Conservation (phyloP, 2,329 filamentous ascomycete genomes). For the Penicillium sp. region DNA sequence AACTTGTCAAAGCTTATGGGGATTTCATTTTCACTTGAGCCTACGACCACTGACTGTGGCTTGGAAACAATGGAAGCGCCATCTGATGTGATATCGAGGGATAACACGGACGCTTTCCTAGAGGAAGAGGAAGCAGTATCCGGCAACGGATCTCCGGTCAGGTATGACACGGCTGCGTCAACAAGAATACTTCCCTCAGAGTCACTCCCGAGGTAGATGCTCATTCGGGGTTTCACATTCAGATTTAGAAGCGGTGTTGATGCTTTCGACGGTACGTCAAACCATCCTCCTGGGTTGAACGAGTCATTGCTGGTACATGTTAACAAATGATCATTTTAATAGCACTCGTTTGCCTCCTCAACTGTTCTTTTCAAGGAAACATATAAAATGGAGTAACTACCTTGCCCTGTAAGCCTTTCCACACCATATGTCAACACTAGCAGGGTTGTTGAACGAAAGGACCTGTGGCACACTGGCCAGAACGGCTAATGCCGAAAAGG, state of each 20-base stretch:
- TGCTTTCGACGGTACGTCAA: conserved; percentile 37
- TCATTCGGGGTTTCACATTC: conserved; percentile 45
- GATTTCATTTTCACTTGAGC: neutral
- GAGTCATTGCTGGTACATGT: conserved; percentile 37
- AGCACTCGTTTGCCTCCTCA: no score
- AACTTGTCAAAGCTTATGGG: neutral
- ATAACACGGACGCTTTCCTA: conserved; percentile 21
- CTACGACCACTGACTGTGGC: neutral
- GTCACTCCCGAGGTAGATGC: conserved; percentile 45
- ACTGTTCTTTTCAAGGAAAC: no score
- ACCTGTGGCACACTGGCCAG: neutral
- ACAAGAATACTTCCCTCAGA: conserved; percentile 38
- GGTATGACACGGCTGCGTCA: conserved; percentile 38
- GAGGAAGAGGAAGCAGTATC: conserved; percentile 21
- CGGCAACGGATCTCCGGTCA: conserved; percentile 31
- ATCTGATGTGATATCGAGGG: conserved; percentile 30
- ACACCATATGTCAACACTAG: conserved; percentile 47
- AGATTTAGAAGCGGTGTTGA: conserved; percentile 39
- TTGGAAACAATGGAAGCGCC: conserved; percentile 9
- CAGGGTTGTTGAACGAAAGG: conserved; percentile 31
- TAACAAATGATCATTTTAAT: neutral
- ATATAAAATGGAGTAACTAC: conserved; percentile 22
- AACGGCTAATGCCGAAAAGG: neutral
- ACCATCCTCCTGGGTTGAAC: conserved; percentile 47
- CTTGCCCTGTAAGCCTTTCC: conserved; percentile 45